Conservation (phyloP, 352 stramenopile species). For the Phytophthora europaea region DNA sequence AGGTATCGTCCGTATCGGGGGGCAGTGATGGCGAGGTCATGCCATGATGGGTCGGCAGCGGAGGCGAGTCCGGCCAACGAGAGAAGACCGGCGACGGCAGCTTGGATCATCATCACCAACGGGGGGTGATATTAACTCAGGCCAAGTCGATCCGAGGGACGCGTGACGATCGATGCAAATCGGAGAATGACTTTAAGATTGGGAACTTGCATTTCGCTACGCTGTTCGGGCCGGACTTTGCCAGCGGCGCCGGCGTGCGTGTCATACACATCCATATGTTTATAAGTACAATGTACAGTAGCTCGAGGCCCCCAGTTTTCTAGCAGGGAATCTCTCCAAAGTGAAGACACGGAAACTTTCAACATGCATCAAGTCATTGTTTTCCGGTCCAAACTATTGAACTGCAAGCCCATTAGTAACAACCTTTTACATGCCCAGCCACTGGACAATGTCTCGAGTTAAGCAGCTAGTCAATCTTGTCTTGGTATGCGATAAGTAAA, state of each 20-base stretch:
- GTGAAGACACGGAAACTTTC: not conserved
- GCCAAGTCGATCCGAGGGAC: not conserved
- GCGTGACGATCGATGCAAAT: not conserved
- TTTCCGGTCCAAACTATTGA: no score
- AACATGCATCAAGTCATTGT: not conserved
- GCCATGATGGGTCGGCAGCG: slow-evolving; percentile 16
- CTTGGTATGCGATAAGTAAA: no score
- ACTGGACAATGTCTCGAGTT: no score
- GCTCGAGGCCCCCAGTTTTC: no score
- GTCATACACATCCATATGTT: no score
- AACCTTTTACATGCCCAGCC: no score
- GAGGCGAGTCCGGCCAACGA: slow-evolving; percentile 1
- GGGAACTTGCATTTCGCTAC: not conserved
- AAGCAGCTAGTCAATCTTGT: no score
- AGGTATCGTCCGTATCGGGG: slow-evolving; percentile 25
- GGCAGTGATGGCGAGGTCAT: slow-evolving; percentile 28
- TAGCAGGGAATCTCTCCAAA: no score
- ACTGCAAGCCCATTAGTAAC: no score
- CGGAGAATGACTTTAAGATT: not conserved
- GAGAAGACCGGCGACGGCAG: not conserved
- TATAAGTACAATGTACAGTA: no score
- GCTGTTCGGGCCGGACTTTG: no score
- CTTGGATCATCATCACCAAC: slow-evolving; percentile 17
- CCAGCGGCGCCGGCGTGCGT: no score
- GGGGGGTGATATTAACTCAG: not conserved